Conservation (phyloP, 768 basidiomycete species). For the Amanita subjunquillea region DNA sequence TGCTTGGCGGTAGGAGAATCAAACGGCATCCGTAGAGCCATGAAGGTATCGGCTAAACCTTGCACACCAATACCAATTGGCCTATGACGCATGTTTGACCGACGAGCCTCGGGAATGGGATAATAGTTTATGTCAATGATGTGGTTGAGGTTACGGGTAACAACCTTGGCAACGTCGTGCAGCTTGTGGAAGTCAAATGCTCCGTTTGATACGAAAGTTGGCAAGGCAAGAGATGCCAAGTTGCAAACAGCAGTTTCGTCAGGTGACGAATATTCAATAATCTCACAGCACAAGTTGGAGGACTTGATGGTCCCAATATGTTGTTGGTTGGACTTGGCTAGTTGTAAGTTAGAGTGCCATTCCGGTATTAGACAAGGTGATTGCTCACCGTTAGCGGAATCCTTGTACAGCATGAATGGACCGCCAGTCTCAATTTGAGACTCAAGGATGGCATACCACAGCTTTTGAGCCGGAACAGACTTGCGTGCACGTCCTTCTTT, state of each 20-base stretch:
- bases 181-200: constrained; percentile 91
- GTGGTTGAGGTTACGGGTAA: constrained; percentile 86
- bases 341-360: neutral
- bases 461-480: constrained; percentile 87
- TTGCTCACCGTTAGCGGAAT: constrained; percentile 77
- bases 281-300: constrained; percentile 97
- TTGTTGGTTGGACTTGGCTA: constrained; percentile 96
- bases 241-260: constrained; percentile 99
- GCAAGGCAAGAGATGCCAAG: constrained; percentile 92
- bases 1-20: constrained; percentile 79
- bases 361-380: neutral
- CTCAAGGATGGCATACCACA: constrained; percentile 97
- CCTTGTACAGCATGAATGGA: constrained; percentile 99
- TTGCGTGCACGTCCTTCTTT: constrained; percentile 79
- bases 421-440: constrained; percentile 97
- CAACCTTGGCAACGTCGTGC: constrained; percentile 89
- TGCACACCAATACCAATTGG: constrained; percentile 97
- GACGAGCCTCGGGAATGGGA: constrained; percentile 83
- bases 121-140: constrained; percentile 96
- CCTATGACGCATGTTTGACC: constrained; percentile 93
- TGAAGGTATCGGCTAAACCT: constrained; percentile 96
- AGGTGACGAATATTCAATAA: constrained; percentile 95
- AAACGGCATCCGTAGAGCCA: constrained; percentile 94
- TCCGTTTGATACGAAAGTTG: constrained; percentile 77
- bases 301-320: constrained; percentile 99